Base-by-base conservation (phyloP, 2,329 filamentous ascomycete genomes). In the Tolypocladium pustulatum region DNA sequence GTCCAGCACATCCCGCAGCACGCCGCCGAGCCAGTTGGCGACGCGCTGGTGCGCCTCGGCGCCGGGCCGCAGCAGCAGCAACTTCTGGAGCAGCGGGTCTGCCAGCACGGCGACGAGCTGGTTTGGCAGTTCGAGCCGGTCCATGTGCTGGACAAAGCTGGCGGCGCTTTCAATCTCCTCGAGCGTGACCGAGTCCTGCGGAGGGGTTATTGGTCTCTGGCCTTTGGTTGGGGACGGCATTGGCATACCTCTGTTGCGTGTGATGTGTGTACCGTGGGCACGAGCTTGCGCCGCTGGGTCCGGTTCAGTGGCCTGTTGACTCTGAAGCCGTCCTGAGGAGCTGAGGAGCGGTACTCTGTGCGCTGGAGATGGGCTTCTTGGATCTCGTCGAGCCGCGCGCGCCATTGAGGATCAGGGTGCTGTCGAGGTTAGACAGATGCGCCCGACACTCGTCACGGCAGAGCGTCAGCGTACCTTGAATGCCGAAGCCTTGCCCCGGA, bases 351-450 rank as follows among this genome's bases (percentile, higher is more conserved):
- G 56, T 78, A 75, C 61, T 74, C 70, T 38, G 73, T 77, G 59
- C 75, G 78, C 62, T 84, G 76, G 0, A 76, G 71, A 61, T 84
- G 78, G 2, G 76, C 73, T 53, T 78, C 82, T 67, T 89, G 89
- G 41, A 95, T 85, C 56, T 82, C 78, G 54, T 82, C 81, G 10
- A 92, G 78, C 64, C 84, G 83, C 58, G 80, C 77, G 57, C 84
- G 81, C 91, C 91, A 96, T 73, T 88, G 82, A 4, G 77, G 76
- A 68, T 93, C 87, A n/a, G 89, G 89, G 67, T 90, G 87, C 78
- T 87, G 69, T 62, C 68, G 1, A 3, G 4, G 56, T 65, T n/a
- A 65, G 60, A 40, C 12, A 0, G 8, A 3, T 22, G 32, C 22
- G 17, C 30, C 12, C 9, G 22, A 4, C 8, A 2, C 10, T 46